Conservation (phyloP, 2,329 filamentous ascomycete species). For the Onygenales sp. region DNA sequence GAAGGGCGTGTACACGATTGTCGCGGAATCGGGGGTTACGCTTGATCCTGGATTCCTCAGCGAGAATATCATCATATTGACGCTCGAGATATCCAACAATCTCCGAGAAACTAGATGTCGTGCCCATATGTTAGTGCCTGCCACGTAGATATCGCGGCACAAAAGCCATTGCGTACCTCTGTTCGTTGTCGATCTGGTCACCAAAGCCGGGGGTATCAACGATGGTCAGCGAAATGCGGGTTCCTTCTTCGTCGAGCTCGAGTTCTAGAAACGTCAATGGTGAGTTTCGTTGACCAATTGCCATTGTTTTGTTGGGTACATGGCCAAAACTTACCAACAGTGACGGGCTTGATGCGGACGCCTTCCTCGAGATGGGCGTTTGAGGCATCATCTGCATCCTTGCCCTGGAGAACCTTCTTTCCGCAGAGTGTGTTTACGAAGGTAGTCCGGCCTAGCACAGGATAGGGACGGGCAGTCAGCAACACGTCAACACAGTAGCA, state of each 20-base stretch:
- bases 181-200: slow-evolving; percentile 98
- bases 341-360: slow-evolving; percentile 97
- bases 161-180: slow-evolving; percentile 53
- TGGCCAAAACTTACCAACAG: slow-evolving; percentile 64
- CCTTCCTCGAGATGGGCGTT: slow-evolving; percentile 90
- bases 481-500: slow-evolving; percentile 7
- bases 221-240: slow-evolving; percentile 93
- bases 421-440: slow-evolving; percentile 99
- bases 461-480: slow-evolving; percentile 11
- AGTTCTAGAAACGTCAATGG: slow-evolving; percentile 50
- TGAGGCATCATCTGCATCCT: slow-evolving; percentile 83
- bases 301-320: slow-evolving; percentile 1
- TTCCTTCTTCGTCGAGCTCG: slow-evolving; percentile 96
- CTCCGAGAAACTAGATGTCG: slow-evolving; percentile 67
- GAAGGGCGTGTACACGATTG: slow-evolving; percentile 94
- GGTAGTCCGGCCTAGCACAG: slow-evolving; percentile 71
- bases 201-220: slow-evolving; percentile 98
- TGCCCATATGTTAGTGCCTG: slow-evolving; percentile 6
- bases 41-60: slow-evolving; percentile 99
- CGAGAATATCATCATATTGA: slow-evolving; percentile 98
- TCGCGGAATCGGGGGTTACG: slow-evolving; percentile 99
- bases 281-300: slow-evolving; percentile 23
- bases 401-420: slow-evolving; percentile 80
- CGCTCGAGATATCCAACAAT: slow-evolving; percentile 97
- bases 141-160: slow-evolving; percentile 12